Evolutionary conservation across 176 grass and related monocot species (phyloP), one percentile per base, ranked within the genome.

Genomic region (Hyparrhenia diplandra): DNA sequence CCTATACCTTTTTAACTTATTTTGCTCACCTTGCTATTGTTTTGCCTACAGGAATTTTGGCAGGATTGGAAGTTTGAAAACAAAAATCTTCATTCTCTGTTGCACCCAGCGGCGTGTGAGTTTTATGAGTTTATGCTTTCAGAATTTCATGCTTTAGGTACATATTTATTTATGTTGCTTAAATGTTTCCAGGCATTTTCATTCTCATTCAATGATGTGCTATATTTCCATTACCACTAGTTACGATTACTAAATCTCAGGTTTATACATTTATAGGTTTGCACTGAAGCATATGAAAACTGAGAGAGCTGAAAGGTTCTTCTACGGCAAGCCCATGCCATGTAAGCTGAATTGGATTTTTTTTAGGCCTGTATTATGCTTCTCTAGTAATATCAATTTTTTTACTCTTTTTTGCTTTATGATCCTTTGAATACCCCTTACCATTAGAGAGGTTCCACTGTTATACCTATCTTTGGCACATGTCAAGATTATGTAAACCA

Each of bases 61-160:
- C 73, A 89, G 75, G 62, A 77, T 98, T 49, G 95, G 93, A 40
- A 85, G 83, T 64, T 55, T 92, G 65, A 91, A 92, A 84, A 81
- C 90, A 75, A 89, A 89, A 88, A 94, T 98, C 85, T 98, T 89
- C 59, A 94, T 88, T 47, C 78, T 98, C 32, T 86, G 35, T 39
- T 98, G 95, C 82, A 94, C 90, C 17, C 95, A 94, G 49, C 82
- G 92, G 89, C 93, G 95, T n/a, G 95, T 98, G 52, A 84, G 62
- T 75, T 23, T 75, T 78, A n/a, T 30, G 47, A 21, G 40, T 57
- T 82, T 31, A 54, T 61, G 64, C 30, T 65, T 73, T 46, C 37
- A 12, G 23, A 35, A 59, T 68, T 60, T 71, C 57, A 68, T 87
- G 46, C 10, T 18, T 62, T 24, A 75, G 18, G 28, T 86, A 69